Conservation (phyloP, 169 alveolate genomes). For the Plasmodium reichenowi region DNA sequence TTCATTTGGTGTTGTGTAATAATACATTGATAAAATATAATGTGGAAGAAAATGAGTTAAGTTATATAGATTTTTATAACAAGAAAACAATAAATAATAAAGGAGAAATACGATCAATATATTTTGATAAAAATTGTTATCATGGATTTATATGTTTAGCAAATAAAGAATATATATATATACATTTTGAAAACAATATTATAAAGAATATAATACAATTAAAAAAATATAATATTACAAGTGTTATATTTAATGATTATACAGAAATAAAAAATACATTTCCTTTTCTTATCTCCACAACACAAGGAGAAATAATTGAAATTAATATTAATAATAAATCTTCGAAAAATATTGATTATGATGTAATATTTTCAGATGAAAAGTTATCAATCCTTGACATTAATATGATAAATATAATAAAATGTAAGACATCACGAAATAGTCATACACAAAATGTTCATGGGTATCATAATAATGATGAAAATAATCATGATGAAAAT, state of each 20-base stretch:
- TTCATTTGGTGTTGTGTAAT: conserved; percentile 66
- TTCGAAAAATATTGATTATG: conserved; percentile 37
- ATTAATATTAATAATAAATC: conserved; percentile 65
- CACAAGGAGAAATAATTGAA: conserved; percentile 70
- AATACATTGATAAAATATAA: conserved; percentile 60
- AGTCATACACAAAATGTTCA: conserved; percentile 19
- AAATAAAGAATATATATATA: conserved; percentile 70
- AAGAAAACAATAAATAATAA: conserved; percentile 63
- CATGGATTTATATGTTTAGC: conserved; percentile 78
- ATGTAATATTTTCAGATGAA: conserved; percentile 28
- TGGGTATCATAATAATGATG: conserved; percentile 52
- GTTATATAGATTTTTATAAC: conserved; percentile 61
- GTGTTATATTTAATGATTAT: conserved; percentile 46
- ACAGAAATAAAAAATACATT: conserved; percentile 33
- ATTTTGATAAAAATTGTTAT: conserved; percentile 69
- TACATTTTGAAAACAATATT: conserved; percentile 70
- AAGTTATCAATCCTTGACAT: conserved; percentile 56
- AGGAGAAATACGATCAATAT: conserved; percentile 75
- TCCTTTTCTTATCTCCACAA: conserved; percentile 58
- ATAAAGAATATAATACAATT: conserved; percentile 46
- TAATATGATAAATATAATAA: conserved; percentile 27
- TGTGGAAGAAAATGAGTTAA: conserved; percentile 63
- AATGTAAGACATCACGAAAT: not conserved
- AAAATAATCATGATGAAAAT: not conserved
- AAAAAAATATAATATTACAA: conserved; percentile 63